Evolutionary conservation across 257 asterid species (phyloP).

Genomic region (Marsdenia floribunda): DNA sequence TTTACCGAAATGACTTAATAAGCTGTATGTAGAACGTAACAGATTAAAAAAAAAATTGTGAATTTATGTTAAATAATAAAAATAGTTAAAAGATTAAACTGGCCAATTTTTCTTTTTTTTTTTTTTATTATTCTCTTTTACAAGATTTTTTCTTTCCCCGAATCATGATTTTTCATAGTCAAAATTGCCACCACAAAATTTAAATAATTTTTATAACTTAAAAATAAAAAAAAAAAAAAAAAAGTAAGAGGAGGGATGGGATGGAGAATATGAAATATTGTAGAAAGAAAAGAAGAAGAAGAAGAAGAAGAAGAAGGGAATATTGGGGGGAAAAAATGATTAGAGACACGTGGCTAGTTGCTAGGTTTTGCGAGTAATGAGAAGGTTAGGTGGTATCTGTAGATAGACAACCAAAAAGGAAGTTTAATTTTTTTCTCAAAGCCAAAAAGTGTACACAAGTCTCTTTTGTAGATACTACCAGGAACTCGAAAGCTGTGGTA

Average conservation of each 20-base stretch:
- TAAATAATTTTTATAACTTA: no score
- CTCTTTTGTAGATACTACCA: constrained; percentile 3
- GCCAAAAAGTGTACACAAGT: background rate
- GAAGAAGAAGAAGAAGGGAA: no score
- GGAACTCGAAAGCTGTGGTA: background rate
- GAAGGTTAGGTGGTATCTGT: background rate
- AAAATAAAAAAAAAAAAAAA: background rate
- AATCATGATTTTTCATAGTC: no score
- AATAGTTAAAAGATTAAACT: no score
- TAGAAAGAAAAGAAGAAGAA: background rate
- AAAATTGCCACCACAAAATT: no score
- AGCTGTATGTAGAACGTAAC: no score
- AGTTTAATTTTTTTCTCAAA: background rate
- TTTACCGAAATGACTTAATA: no score
- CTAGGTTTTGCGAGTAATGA: background rate
- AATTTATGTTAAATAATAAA: no score
- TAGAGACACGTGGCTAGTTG: background rate
- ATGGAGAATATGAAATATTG: background rate
- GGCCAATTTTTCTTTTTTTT: no score
- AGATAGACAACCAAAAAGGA: background rate
- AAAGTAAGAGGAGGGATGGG: background rate
- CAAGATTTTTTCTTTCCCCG: no score
- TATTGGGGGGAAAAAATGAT: background rate
- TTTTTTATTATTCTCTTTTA: no score
- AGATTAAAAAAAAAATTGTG: no score